Base-by-base conservation (phyloP, 2,329 filamentous ascomycete genomes). In the Fusarium pseudoanthophilum region DNA sequence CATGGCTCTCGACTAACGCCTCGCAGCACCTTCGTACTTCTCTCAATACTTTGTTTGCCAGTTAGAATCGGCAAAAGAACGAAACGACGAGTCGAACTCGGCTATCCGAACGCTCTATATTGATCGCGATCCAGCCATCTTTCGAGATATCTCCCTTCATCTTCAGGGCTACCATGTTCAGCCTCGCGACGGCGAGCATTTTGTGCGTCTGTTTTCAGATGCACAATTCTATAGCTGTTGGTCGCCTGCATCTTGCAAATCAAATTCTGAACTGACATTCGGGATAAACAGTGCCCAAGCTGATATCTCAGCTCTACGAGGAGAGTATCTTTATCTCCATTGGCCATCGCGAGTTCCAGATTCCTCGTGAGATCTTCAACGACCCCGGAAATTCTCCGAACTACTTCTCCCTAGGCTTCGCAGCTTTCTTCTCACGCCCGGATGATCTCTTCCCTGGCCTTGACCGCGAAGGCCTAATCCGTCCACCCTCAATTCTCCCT, bases 291-390 rank as follows among this genome's bases (percentile, higher is more conserved):
- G 93, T 98, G 59, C 95, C 95, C 32, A 93, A 93, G 74, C 86
- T 98, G 67, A 95, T 95, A 74, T 95, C 94, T 34, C 95, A 97
- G 82, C 91, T 98, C 28, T 97, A 95, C 82, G 93, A 95, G 76
- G 94, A 94, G 71, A 93, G 93, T 77, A 97, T 98, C 79, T 97
- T 95, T 85, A 95, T 97, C 78, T 92, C 93, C 69, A 95, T 98
- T 77, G 95, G 95, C 67, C 90, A 93, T 75, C 90, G 89, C 65
- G 91, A 96, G 77, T 98, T 98, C 82, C 92, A 95, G 80, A 95
- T 98, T 73, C 93, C 95, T 4, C 92, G 95, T 71, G 93, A 97
- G 76, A 87, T 97, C 69, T 97, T 98, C 82, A 92, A 89, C 36
- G 89, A 90, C 40, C 94, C 95, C 2, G 95, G 95, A 32, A 95